Percentiles rank a stretch among this genome's conserved stretches.
These are phyloP conservation scores for Coniferiporia weirii DNA, from an alignment of 1,284 basidiomycete genomes.

Conservation along the genomic window DNA sequence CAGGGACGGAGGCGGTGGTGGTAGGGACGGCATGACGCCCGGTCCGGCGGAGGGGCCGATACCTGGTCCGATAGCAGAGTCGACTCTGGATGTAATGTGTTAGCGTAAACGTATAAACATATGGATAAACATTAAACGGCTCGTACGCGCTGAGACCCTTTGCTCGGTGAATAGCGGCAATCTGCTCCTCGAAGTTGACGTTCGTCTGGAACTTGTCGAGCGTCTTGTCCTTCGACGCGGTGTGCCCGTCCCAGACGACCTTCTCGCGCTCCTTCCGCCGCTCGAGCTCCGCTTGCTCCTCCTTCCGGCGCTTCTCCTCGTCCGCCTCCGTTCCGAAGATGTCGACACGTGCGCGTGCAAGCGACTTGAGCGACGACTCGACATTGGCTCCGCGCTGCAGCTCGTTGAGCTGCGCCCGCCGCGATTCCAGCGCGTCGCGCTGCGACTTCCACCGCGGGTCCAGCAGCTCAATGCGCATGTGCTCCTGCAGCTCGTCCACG, in stretches of 20 bases:
- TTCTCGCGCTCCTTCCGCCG: conserved; percentile 82
- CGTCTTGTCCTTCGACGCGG: conserved; percentile 82
- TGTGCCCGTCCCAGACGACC: conserved; percentile 95
- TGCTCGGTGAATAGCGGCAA: conserved; percentile 86
- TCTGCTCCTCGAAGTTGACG: conserved; percentile 92
- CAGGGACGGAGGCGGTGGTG: conserved; percentile 59
- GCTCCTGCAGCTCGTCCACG: conserved; percentile 92
- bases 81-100: conserved; percentile 45
- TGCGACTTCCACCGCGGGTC: conserved; percentile 98
- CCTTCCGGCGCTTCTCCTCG: conserved; percentile 78
- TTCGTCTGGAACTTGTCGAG: conserved; percentile 86
- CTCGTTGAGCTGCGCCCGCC: conserved; percentile 87
- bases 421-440: conserved; percentile 78
- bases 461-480: conserved; percentile 96
- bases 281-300: conserved; percentile 80
- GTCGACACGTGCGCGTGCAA: conserved; percentile 89
- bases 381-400: conserved; percentile 89
- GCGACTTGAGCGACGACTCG: conserved; percentile 83
- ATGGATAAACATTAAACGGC: conserved; percentile 7
- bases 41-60: conserved; percentile 75
- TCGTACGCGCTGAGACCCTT: conserved; percentile 81
- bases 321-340: conserved; percentile 91
- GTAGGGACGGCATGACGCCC: conserved; percentile 42
- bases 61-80: conserved; percentile 71
- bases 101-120: conserved; percentile 14